Conservation (phyloP, 2,329 filamentous ascomycete genomes). For the Aureobasidium subglaciale region DNA sequence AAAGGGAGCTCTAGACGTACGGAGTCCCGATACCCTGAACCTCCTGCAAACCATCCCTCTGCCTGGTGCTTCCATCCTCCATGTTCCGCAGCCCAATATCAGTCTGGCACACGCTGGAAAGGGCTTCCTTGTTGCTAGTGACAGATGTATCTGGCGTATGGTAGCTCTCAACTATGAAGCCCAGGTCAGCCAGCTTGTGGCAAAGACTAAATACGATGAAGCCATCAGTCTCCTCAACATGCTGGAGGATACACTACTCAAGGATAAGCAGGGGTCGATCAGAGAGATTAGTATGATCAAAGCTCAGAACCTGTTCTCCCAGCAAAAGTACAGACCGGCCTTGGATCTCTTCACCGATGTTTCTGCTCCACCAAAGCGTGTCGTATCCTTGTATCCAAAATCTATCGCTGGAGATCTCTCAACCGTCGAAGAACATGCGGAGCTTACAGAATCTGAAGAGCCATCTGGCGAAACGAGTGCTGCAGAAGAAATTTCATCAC, state of each 20-base stretch:
- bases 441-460: conserved; percentile 33
- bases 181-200: conserved; percentile 76
- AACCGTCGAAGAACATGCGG: conserved; percentile 47
- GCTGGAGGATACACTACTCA: conserved; percentile 84
- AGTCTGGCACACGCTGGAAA: conserved; percentile 95
- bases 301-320: conserved; percentile 73
- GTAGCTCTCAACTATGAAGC: conserved; percentile 83
- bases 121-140: conserved; percentile 87
- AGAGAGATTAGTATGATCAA: conserved; percentile 88
- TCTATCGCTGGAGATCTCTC: conserved; percentile 78
- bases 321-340: conserved; percentile 75
- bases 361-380: conserved; percentile 79
- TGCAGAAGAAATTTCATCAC: conserved; percentile 26
- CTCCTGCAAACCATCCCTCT: conserved; percentile 78
- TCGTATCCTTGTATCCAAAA: conserved; percentile 76
- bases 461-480: conserved; percentile 37
- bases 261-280: conserved; percentile 71
- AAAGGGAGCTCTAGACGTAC: conserved; percentile 70
- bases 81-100: conserved; percentile 86
- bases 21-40: conserved; percentile 88
- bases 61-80: conserved; percentile 73
- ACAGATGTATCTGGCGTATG: conserved; percentile 94
- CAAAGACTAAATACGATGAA: conserved; percentile 72
- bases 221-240: conserved; percentile 82
- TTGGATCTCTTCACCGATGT: conserved; percentile 90